These are phyloP conservation scores for Spergularia azorica DNA, from an alignment of 179 eudicot species.

Conservation along the genomic window DNA sequence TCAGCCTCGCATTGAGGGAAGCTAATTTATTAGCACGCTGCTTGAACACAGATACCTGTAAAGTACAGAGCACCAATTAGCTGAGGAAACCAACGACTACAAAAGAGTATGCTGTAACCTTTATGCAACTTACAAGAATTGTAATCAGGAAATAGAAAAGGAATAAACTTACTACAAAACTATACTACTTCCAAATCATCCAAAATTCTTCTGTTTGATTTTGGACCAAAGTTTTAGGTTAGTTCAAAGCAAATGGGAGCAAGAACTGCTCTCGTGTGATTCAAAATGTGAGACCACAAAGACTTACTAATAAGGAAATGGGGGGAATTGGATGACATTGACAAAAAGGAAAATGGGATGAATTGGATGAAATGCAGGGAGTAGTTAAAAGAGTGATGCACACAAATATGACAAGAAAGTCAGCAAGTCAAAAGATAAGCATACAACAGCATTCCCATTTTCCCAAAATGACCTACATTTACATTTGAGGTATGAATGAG, in stretches of 20 bases:
- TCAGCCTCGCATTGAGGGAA: constrained; percentile 73
- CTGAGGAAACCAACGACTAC: background rate
- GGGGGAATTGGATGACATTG: no score
- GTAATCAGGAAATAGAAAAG: background rate
- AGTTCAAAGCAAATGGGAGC: no score
- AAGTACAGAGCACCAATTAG: constrained; percentile 12
- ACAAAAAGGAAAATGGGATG: no score
- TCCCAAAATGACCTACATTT: no score
- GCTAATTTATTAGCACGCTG: constrained; percentile 77
- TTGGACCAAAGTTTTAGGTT: no score
- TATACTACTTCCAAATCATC: no score
- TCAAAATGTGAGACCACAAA: no score
- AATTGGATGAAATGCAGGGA: no score
- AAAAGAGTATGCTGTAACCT: background rate
- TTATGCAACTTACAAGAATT: background rate
- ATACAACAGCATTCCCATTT: background rate
- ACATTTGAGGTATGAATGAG: background rate
- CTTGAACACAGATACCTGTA: constrained; percentile 89
- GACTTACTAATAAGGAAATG: no score
- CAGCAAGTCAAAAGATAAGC: background rate
- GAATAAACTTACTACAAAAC: no score
- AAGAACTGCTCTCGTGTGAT: no score
- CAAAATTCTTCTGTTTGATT: no score
- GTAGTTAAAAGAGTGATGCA: background rate
- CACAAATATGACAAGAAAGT: background rate